A percentile compares a stretch with the other conserved stretches of the same genome.
phyloP scores from a whole-genome alignment of 768 basidiomycete species.

The Suillus subaureus region DNA sequence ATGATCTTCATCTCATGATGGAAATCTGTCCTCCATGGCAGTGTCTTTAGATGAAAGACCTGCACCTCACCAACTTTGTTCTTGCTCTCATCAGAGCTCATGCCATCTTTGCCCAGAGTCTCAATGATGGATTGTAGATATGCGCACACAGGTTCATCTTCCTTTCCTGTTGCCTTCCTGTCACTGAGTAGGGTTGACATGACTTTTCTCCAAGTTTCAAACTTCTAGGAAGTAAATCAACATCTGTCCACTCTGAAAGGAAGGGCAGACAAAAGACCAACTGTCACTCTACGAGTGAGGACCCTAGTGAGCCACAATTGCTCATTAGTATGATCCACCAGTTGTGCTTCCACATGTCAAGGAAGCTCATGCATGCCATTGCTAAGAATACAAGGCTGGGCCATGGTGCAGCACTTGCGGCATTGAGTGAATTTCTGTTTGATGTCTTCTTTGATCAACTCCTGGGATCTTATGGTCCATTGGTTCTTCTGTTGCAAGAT shows the following conservation, averaged over 20 bases:
- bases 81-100: conserved; percentile 7
- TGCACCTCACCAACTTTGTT: neutral
- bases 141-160: neutral
- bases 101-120: conserved; percentile 5
- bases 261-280: neutral
- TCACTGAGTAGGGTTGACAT: neutral
- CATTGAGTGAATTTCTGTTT: neutral
- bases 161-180: neutral
- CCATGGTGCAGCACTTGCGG: neutral
- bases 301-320: neutral
- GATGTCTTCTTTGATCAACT: neutral
- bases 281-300: neutral
- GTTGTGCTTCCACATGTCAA: neutral
- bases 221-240: neutral
- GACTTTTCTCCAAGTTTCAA: neutral
- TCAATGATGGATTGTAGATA: neutral
- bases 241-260: neutral
- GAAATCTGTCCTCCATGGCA: neutral
- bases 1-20: neutral
- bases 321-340: neutral
- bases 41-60: neutral
- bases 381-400: neutral
- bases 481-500: neutral
- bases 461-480: neutral
- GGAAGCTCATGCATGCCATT: neutral